Evolutionary conservation across 148 eudicot species (phyloP).

Genomic region (Euryodendron excelsum): DNA sequence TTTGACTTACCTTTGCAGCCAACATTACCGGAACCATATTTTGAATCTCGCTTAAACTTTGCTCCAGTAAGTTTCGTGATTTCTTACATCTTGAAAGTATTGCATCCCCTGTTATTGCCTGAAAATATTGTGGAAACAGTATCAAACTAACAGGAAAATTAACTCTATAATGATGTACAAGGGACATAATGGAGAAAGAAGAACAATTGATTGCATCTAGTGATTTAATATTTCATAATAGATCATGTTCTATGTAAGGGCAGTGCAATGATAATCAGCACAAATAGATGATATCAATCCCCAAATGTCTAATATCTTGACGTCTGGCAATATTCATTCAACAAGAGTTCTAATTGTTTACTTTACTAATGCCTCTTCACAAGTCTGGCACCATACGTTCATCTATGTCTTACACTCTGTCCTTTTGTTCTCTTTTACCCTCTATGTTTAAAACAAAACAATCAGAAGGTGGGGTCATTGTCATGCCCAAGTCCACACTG

Average conservation of each 20-base stretch:
- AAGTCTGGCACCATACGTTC: no score
- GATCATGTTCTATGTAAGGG: not conserved
- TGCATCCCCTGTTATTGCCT: constrained; percentile 81
- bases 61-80: constrained; percentile 47
- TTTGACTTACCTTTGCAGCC: constrained; percentile 55
- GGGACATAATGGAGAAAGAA: not conserved
- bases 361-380: not conserved
- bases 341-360: not conserved
- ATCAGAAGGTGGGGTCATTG: no score
- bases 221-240: not conserved
- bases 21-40: constrained; percentile 63
- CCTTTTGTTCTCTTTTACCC: no score
- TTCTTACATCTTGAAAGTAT: constrained; percentile 55
- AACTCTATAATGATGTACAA: not conserved
- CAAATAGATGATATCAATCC: no score
- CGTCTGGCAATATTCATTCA: not conserved
- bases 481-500: no score
- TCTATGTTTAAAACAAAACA: no score
- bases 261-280: not conserved
- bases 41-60: constrained; percentile 64
- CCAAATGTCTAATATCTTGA: not conserved
- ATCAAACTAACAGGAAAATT: not conserved
- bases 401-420: no score
- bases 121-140: constrained; percentile 16
- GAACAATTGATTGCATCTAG: not conserved